phyloP scores from a whole-genome alignment of 495 filamentous ascomycete species.

The Paragyromitra xinjiangensis region DNA sequence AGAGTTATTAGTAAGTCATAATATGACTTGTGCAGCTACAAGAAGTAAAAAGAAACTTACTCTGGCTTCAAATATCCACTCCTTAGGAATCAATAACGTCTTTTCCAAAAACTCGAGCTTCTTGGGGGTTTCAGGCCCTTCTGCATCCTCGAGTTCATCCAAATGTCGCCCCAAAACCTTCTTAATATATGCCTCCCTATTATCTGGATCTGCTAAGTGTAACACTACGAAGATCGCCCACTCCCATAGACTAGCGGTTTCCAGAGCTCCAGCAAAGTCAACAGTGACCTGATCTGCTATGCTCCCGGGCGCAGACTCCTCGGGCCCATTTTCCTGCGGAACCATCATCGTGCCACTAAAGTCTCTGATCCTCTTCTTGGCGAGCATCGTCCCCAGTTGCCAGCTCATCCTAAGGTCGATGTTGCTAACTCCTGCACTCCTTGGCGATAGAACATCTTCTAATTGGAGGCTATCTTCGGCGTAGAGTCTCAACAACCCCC shows the following conservation, averaged over 20 bases:
- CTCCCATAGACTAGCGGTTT: slow-evolving; percentile 71
- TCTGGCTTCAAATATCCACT: slow-evolving; percentile 88
- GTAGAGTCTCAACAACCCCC: slow-evolving; percentile 84
- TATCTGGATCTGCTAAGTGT: slow-evolving; percentile 71
- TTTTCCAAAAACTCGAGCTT: slow-evolving; percentile 64
- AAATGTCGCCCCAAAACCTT: slow-evolving; percentile 75
- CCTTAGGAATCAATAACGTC: slow-evolving; percentile 71
- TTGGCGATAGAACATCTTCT: slow-evolving; percentile 66
- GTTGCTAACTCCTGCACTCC: slow-evolving; percentile 71
- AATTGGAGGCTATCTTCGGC: slow-evolving; percentile 64
- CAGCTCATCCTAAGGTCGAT: slow-evolving; percentile 79
- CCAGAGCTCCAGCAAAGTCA: slow-evolving; percentile 77
- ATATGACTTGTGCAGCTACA: not conserved
- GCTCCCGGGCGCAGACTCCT: slow-evolving; percentile 58
- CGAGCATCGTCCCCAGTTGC: slow-evolving; percentile 73
- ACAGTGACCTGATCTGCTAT: slow-evolving; percentile 72
- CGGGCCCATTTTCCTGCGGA: slow-evolving; percentile 57
- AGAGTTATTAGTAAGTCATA: slow-evolving; percentile 18
- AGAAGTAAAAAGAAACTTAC: slow-evolving; percentile 11
- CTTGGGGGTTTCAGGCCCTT: slow-evolving; percentile 64
- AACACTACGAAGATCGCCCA: slow-evolving; percentile 77
- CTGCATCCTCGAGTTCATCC: slow-evolving; percentile 64
- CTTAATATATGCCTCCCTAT: slow-evolving; percentile 73
- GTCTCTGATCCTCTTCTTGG: slow-evolving; percentile 65
- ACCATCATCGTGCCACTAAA: slow-evolving; percentile 59